phyloP scores from a whole-genome alignment of 1,284 basidiomycete species.

The Fomitopsis betulina region DNA sequence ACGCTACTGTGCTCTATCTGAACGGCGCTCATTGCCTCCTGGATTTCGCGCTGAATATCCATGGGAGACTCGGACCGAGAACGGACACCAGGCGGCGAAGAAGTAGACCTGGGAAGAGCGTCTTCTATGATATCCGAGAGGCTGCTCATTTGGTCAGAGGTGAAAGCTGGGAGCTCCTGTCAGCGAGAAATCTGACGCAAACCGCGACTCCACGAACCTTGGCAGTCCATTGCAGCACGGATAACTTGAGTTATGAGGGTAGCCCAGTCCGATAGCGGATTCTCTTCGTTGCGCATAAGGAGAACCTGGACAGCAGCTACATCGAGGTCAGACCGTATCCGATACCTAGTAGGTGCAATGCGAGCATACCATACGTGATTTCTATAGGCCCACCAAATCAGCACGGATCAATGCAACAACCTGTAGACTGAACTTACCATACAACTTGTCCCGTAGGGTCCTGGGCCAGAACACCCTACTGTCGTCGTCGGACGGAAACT shows the following conservation, averaged over 20 bases:
- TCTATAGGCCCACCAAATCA: constrained; percentile 14
- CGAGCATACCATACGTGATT: constrained; percentile 24
- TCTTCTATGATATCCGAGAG: constrained; percentile 33
- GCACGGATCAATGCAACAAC: not conserved
- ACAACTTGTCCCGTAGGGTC: constrained; percentile 54
- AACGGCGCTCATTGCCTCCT: constrained; percentile 8
- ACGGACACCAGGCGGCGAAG: constrained; percentile 18
- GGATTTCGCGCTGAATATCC: constrained; percentile 4
- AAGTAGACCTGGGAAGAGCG: constrained; percentile 25
- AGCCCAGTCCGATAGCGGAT: constrained; percentile 32
- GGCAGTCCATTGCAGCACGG: constrained; percentile 47
- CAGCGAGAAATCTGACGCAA: not conserved
- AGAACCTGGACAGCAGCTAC: constrained; percentile 31
- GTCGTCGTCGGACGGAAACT: constrained; percentile 70
- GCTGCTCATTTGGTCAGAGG: constrained; percentile 47
- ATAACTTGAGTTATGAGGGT: constrained; percentile 46
- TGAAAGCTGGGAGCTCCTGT: constrained; percentile 45
- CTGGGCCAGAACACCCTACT: constrained; percentile 68
- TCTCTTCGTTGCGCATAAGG: constrained; percentile 31
- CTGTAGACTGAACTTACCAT: constrained; percentile 41
- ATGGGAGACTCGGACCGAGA: constrained; percentile 11
- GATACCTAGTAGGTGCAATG: not conserved
- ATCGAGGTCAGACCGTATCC: constrained; percentile 4
- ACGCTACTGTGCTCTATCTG: constrained; percentile 10
- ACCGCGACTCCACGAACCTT: constrained; percentile 35